Evolutionary conservation across 768 basidiomycete genomes (phyloP).

Genomic region (Boletus coccyginus): DNA sequence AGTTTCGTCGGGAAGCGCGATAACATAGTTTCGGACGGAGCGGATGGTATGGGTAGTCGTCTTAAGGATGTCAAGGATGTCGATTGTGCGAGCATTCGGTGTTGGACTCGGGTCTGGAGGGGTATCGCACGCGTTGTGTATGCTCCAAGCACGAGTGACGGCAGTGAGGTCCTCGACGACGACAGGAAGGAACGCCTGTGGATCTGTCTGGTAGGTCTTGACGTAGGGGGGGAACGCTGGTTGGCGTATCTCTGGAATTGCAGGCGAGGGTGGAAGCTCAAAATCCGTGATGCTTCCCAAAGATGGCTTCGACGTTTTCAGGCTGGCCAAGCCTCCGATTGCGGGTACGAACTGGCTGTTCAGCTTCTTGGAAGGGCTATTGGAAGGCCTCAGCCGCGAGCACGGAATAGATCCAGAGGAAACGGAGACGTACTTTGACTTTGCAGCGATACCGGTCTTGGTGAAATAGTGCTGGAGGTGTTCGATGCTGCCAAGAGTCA

Average conservation of each 20-base stretch:
- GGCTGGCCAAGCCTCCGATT: slow-evolving; percentile 57
- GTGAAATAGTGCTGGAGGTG: slow-evolving; percentile 95
- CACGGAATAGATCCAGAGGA: background rate
- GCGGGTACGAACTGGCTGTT: slow-evolving; percentile 71
- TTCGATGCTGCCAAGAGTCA: slow-evolving; percentile 94
- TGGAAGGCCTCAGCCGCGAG: slow-evolving; percentile 9
- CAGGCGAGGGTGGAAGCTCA: slow-evolving; percentile 70
- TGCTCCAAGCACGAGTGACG: slow-evolving; percentile 62
- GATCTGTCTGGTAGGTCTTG: slow-evolving; percentile 70
- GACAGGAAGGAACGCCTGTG: slow-evolving; percentile 71
- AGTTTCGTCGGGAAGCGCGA: slow-evolving; percentile 77
- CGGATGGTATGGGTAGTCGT: slow-evolving; percentile 79
- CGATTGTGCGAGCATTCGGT: slow-evolving; percentile 33
- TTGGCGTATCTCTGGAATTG: slow-evolving; percentile 43
- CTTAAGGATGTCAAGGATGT: slow-evolving; percentile 71
- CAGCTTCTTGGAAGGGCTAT: slow-evolving; percentile 46
- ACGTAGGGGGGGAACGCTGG: slow-evolving; percentile 47
- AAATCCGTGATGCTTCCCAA: slow-evolving; percentile 47
- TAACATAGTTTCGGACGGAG: slow-evolving; percentile 78
- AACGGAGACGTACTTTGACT: slow-evolving; percentile 58
- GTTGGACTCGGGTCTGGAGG: slow-evolving; percentile 11
- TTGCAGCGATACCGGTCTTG: slow-evolving; percentile 75
- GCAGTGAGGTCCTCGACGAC: slow-evolving; percentile 72
- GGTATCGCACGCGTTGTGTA: slow-evolving; percentile 31
- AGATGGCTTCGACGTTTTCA: slow-evolving; percentile 38